phyloP scores from a whole-genome alignment of 257 asterid species.

The Linderniella brevidens region DNA sequence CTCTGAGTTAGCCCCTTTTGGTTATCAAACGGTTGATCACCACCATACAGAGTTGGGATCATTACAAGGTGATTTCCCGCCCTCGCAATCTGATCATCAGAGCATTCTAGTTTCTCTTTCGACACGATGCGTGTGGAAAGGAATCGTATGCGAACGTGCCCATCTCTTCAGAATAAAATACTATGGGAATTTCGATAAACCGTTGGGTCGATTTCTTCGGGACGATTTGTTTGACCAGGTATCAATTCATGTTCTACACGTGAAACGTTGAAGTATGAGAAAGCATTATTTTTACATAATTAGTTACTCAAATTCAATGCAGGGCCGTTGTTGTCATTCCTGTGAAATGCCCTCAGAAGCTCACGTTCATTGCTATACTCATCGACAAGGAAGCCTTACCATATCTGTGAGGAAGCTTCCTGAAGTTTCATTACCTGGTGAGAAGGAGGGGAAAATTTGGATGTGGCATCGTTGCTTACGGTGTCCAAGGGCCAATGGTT shows the following conservation, averaged over 20 bases:
- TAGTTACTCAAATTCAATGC: constrained; percentile 13
- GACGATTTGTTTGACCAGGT: constrained; percentile 92
- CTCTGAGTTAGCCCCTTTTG: constrained; percentile 20
- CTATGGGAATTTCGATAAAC: constrained; percentile 79
- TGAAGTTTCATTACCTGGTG: constrained; percentile 64
- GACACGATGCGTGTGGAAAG: constrained; percentile 89
- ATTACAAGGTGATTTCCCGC: constrained; percentile 57
- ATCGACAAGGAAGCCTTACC: constrained; percentile 87
- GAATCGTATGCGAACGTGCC: constrained; percentile 85
- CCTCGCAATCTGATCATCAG: constrained; percentile 82
- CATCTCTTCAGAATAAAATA: constrained; percentile 83
- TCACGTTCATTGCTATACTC: constrained; percentile 92
- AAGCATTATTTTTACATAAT: constrained; percentile 8
- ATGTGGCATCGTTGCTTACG: constrained; percentile 98
- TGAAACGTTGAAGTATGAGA: too few relatives aligned
- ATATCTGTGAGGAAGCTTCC: constrained; percentile 84
- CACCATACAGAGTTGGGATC: constrained; percentile 25
- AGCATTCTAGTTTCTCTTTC: constrained; percentile 88
- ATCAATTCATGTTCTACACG: constrained; percentile 11
- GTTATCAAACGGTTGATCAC: constrained; percentile 20
- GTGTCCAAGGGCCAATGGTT: constrained; percentile 77
- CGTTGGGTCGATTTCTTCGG: constrained; percentile 85
- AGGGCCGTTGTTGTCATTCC: constrained; percentile 70
- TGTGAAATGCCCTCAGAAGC: constrained; percentile 95
- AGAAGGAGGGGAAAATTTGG: constrained; percentile 86